Conservation (phyloP, 108 stramenopile genomes). For the Skeletonema potamos region DNA sequence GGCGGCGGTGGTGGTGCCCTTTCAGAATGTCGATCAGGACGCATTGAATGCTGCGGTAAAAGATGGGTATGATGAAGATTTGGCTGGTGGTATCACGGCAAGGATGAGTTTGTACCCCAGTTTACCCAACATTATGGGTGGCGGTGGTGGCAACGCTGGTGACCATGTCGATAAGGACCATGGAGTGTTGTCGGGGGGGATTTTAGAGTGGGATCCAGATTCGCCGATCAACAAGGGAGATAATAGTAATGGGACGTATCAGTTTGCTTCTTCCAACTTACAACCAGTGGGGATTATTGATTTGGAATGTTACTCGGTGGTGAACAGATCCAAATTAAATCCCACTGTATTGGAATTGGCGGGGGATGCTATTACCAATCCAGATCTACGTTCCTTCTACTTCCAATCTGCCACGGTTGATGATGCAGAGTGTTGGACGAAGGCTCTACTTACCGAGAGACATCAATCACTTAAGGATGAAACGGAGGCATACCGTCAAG, state of each 20-base stretch:
- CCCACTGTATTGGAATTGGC: slow-evolving; percentile 76
- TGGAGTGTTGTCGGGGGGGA: neutral
- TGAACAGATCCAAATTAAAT: slow-evolving; percentile 72
- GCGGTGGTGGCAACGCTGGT: slow-evolving; percentile 12
- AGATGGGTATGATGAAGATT: slow-evolving; percentile 60
- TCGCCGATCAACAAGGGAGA: neutral
- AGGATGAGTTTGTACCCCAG: slow-evolving; percentile 31
- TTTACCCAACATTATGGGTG: slow-evolving; percentile 28
- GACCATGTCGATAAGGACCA: neutral
- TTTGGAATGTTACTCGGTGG: slow-evolving; percentile 90
- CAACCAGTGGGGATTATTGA: slow-evolving; percentile 94
- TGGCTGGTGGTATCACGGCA: neutral
- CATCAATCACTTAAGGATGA: slow-evolving; percentile 86
- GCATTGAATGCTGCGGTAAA: slow-evolving; percentile 67
- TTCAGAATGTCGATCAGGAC: slow-evolving; percentile 68
- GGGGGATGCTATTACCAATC: slow-evolving; percentile 79
- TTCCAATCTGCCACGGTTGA: slow-evolving; percentile 74
- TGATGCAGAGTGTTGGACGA: slow-evolving; percentile 79
- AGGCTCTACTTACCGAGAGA: slow-evolving; percentile 71
- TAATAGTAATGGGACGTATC: slow-evolving; percentile 28
- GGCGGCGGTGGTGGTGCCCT: slow-evolving; percentile 14
- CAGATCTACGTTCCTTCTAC: slow-evolving; percentile 86
- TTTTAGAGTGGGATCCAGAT: slow-evolving; percentile 14
- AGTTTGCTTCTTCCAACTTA: slow-evolving; percentile 43
- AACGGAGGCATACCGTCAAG: slow-evolving; percentile 87